These are phyloP conservation scores for Coniochaeta sp. DNA, from an alignment of 2,329 filamentous ascomycete genomes.

Conservation along the genomic window DNA sequence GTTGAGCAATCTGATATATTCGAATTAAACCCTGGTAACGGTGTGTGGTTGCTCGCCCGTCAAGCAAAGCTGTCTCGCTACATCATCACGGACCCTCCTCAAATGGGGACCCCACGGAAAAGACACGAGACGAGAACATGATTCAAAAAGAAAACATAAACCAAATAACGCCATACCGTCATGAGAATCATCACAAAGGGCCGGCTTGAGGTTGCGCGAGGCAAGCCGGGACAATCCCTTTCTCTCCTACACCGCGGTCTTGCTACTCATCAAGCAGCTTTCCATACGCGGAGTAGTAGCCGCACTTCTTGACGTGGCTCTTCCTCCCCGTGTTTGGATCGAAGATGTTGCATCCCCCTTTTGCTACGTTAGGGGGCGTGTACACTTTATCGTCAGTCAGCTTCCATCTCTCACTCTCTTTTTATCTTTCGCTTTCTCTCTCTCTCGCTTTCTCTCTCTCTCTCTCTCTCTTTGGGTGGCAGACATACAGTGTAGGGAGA, in stretches of 20 bases:
- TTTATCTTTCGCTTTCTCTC: too few species aligned
- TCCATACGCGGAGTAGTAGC: slow-evolving; percentile 62
- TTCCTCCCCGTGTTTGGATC: slow-evolving; percentile 67
- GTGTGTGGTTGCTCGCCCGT: not conserved
- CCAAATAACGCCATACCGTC: slow-evolving; percentile 1
- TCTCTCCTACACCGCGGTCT: not conserved
- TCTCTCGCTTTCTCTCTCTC: slow-evolving; percentile 3
- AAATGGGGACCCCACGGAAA: not conserved
- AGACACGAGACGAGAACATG: not conserved
- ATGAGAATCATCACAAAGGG: not conserved
- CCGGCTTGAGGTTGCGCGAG: not conserved
- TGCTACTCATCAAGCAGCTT: slow-evolving; percentile 30
- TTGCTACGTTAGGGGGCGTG: slow-evolving; percentile 82
- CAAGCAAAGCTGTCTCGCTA: not conserved
- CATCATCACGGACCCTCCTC: not conserved
- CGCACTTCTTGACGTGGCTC: slow-evolving; percentile 62
- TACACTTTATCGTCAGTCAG: slow-evolving; percentile 46
- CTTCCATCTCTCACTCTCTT: slow-evolving; percentile 4
- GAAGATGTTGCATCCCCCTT: slow-evolving; percentile 75
- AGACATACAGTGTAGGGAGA: slow-evolving; percentile 65
- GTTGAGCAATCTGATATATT: not conserved
- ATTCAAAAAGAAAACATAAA: not conserved
- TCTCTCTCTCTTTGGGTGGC: not conserved
- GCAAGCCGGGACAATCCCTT: not conserved
- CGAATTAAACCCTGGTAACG: not conserved